Conservation (phyloP, 2,329 filamentous ascomycete genomes). For the Tolypocladium album region DNA sequence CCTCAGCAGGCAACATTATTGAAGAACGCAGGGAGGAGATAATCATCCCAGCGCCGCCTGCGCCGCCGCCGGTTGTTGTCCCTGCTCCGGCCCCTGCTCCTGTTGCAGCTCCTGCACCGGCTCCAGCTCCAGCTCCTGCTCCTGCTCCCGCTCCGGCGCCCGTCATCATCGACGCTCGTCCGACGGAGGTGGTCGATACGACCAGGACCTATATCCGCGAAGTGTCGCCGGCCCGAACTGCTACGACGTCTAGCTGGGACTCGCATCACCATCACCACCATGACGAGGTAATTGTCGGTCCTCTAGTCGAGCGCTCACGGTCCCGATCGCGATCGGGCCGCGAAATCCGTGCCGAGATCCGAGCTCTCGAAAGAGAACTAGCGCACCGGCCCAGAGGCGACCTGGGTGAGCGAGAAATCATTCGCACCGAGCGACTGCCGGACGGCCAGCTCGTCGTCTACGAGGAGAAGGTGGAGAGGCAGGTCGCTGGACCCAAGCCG, state of each 20-base stretch:
- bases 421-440: constrained; percentile 45
- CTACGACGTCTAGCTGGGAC: constrained; percentile 23
- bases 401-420: constrained; percentile 36
- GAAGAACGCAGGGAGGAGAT: constrained; percentile 37
- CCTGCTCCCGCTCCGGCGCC: constrained; percentile 17
- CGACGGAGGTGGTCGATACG: constrained; percentile 31
- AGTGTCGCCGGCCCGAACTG: constrained; percentile 33
- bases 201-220: constrained; percentile 39
- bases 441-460: constrained; percentile 55
- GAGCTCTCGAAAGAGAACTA: constrained; percentile 49
- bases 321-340: constrained; percentile 39
- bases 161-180: constrained; percentile 17
- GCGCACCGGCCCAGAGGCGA: constrained; percentile 23
- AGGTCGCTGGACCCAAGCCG: constrained; percentile 43
- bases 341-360: constrained; percentile 64
- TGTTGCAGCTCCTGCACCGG: constrained; percentile 10
- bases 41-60: constrained; percentile 17
- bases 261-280: constrained; percentile 18
- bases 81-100: constrained; percentile 12
- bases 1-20: constrained; percentile 32
- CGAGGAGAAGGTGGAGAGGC: constrained; percentile 45
- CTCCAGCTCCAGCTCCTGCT: not conserved
- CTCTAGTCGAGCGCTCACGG: constrained; percentile 27
- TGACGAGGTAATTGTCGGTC: constrained; percentile 14
- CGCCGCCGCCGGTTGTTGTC: constrained; percentile 5